Conservation (phyloP, 805 yeast genomes). For the Candida xyloterini region DNA sequence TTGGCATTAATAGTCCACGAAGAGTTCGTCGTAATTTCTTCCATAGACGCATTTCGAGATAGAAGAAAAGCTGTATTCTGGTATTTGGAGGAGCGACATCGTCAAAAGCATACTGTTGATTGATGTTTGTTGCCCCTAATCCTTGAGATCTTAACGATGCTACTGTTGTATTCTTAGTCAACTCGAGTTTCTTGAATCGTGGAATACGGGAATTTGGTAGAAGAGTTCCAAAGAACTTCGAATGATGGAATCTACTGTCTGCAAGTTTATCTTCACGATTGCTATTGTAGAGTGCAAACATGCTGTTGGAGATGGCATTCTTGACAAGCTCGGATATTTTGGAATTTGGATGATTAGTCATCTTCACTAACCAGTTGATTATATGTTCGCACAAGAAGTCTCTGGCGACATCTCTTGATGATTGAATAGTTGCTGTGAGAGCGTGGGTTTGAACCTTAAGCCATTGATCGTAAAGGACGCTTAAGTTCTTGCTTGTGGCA, state of each 20-base stretch:
- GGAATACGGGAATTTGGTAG: conserved; percentile 38
- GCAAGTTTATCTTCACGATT: conserved; percentile 30
- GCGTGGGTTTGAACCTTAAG: conserved; percentile 35
- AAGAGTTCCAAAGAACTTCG: conserved; percentile 31
- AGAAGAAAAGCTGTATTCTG: conserved; percentile 56
- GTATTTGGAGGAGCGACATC: conserved; percentile 27
- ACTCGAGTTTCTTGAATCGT: conserved; percentile 29
- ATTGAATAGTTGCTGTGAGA: conserved; percentile 52
- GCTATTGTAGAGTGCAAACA: conserved; percentile 38
- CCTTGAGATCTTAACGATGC: conserved; percentile 16
- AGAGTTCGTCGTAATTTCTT: conserved; percentile 48
- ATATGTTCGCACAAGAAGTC: conserved; percentile 45
- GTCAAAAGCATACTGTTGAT: not conserved
- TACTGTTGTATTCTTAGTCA: conserved; percentile 30
- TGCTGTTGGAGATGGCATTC: conserved; percentile 40
- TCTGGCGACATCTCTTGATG: conserved; percentile 48
- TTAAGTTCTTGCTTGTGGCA: conserved; percentile 31
- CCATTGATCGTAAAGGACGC: conserved; percentile 15
- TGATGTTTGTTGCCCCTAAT: not conserved
- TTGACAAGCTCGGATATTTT: conserved; percentile 40
- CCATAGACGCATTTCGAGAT: conserved; percentile 58
- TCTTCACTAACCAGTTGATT: conserved; percentile 49
- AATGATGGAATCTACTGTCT: conserved; percentile 18
- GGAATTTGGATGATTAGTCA: conserved; percentile 37
- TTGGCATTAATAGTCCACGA: conserved; percentile 50